Evolutionary conservation across 805 yeast genomes (phyloP).

Genomic region (Torulaspora indica): DNA sequence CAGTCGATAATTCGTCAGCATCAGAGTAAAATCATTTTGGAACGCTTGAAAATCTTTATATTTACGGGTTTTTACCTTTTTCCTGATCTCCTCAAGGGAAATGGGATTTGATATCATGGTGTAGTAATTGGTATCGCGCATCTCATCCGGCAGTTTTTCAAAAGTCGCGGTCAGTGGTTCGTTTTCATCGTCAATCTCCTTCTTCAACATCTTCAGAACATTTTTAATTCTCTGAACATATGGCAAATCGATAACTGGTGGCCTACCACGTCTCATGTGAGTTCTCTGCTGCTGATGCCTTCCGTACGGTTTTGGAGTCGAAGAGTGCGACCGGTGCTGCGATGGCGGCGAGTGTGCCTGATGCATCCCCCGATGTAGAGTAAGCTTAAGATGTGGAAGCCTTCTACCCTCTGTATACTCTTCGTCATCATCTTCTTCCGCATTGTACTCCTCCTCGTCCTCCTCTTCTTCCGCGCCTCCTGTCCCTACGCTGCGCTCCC

Average conservation of each 20-base stretch:
- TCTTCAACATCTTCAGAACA: constrained; percentile 74
- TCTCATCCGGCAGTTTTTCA: constrained; percentile 75
- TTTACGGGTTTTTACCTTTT: constrained; percentile 79
- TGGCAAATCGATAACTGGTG: constrained; percentile 36
- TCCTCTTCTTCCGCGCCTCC: constrained; percentile 15
- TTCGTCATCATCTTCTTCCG: constrained; percentile 17
- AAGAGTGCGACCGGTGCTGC: constrained; percentile 19
- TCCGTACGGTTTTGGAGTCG: constrained; percentile 26
- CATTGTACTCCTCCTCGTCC: constrained; percentile 12
- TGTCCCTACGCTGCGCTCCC: constrained; percentile 4
- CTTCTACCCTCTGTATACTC: constrained; percentile 16
- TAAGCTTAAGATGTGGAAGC: constrained; percentile 12
- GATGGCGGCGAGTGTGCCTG: constrained; percentile 10
- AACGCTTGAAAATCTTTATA: constrained; percentile 73
- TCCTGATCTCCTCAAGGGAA: constrained; percentile 66
- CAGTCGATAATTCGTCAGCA: constrained; percentile 69
- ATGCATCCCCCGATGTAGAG: constrained; percentile 13
- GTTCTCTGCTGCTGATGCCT: constrained; percentile 27
- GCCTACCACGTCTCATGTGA: constrained; percentile 35
- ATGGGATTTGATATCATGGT: constrained; percentile 53
- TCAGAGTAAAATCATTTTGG: constrained; percentile 66
- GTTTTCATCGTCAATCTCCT: constrained; percentile 53
- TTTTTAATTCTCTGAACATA: constrained; percentile 89
- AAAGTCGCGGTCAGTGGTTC: constrained; percentile 57
- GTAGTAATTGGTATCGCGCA: constrained; percentile 44